These are phyloP conservation scores for Wilhelminamyces savonicus DNA, from an alignment of 805 yeast genomes.

Conservation along the genomic window DNA sequence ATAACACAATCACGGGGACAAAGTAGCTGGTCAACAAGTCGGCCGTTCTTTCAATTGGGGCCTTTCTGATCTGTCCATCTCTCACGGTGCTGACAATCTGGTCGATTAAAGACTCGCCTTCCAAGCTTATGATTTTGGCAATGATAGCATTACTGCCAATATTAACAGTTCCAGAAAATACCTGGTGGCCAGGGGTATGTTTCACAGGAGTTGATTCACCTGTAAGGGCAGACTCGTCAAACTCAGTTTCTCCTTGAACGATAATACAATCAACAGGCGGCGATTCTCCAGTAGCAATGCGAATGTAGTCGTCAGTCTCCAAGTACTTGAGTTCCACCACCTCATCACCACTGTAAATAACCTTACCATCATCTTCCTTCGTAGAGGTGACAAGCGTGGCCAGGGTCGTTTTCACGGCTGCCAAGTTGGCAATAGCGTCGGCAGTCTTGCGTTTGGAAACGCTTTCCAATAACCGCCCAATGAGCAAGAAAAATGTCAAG, in stretches of 20 bases:
- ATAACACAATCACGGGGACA: slow-evolving; percentile 59
- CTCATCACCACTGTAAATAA: slow-evolving; percentile 18
- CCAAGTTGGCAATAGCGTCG: slow-evolving; percentile 50
- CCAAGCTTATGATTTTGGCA: slow-evolving; percentile 51
- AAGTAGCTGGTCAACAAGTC: slow-evolving; percentile 64
- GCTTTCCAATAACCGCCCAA: slow-evolving; percentile 65
- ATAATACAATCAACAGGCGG: slow-evolving; percentile 56
- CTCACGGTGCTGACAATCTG: slow-evolving; percentile 66
- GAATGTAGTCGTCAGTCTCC: slow-evolving; percentile 47
- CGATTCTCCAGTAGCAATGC: slow-evolving; percentile 49
- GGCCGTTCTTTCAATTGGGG: slow-evolving; percentile 68
- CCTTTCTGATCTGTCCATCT: slow-evolving; percentile 65
- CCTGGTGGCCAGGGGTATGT: slow-evolving; percentile 55
- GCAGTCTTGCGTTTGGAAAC: slow-evolving; percentile 64
- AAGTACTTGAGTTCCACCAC: slow-evolving; percentile 36
- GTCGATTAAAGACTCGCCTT: slow-evolving; percentile 62
- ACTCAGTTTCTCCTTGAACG: slow-evolving; percentile 40
- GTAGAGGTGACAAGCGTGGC: slow-evolving; percentile 38
- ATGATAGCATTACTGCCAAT: slow-evolving; percentile 48
- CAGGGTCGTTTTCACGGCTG: slow-evolving; percentile 42
- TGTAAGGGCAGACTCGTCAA: slow-evolving; percentile 58
- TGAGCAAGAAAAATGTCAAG: slow-evolving; percentile 61
- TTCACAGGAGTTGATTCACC: slow-evolving; percentile 58
- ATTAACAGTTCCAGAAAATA: slow-evolving; percentile 70
- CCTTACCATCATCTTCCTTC: slow-evolving; percentile 6